Evolutionary conservation across 1,139 yeast genomes (phyloP), one percentile per base, ranked within the genome.

Genomic region (Petasospora rhodanensis): DNA sequence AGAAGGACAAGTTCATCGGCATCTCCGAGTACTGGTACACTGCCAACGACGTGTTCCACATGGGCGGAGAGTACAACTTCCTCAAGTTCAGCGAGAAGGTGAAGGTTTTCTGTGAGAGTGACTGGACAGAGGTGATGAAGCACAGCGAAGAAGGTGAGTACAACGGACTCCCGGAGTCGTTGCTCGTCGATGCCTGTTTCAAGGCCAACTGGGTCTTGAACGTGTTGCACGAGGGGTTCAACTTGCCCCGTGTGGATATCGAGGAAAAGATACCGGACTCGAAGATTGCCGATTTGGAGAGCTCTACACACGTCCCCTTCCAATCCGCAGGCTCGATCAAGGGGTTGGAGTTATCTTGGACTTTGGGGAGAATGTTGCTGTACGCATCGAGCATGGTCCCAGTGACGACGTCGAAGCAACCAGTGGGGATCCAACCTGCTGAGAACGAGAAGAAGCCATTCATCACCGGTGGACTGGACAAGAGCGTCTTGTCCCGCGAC

Each of bases 11-110:
- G 46, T 82, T 83, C 56, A 75, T 83, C 23, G 94, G 94, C 0
- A 74, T 81, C 14, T 79, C 89, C 1, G 94, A 83, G 50, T 83
- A 80, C 57, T 82, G 91, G 91, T 83, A 83, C 51, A 81, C 91
- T 2, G 87, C 91, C 5, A 80, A 82, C 51, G 93, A 83, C 49
- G 75, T 83, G 6, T 82, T 82, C 51, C 75, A 79, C 35, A 69
- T 83, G 58, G 87, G 87, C 8, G 91, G 91, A 7, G 82, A 76
- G 38, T 82, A 82, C 51, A 79, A 78, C 46, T 81, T 71, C 50
- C 66, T 70, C 35, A 60, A 64, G 23, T 81, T 79, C 51, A 79
- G 74, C 52, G 66, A 66, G 27, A 70, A 73, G 35, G 82, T 80
- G 4, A 69, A 71, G 42, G 65, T 67, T 21, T 82, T 71, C 46